A percentile compares a stretch with the other conserved stretches of the same genome.
Evolutionary conservation across 2,329 filamentous ascomycete genomes (phyloP).

Genomic region (Aureobasidium sp.): DNA sequence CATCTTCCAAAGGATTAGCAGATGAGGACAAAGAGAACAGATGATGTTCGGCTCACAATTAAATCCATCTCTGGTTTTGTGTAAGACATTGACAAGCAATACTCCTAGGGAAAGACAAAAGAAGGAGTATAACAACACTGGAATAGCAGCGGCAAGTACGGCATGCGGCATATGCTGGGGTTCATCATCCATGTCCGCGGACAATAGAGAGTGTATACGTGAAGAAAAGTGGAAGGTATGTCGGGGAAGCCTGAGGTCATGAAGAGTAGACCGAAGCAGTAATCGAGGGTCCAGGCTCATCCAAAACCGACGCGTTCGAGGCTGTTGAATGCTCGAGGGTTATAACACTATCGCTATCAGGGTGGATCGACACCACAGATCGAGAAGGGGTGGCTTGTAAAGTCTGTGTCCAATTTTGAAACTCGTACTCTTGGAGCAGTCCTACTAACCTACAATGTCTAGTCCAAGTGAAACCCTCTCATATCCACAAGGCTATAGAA

Average conservation of each 20-base stretch:
- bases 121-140: constrained; percentile 18
- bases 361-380: not conserved
- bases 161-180: constrained; percentile 6
- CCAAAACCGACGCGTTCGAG: not conserved
- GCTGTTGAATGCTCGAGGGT: not conserved
- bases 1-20: constrained; percentile 14
- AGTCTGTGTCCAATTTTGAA: not conserved
- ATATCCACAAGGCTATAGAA: not conserved
- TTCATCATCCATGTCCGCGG: not conserved
- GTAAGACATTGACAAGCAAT: constrained; percentile 15
- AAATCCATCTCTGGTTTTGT: constrained; percentile 18
- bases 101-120: constrained; percentile 17
- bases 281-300: not conserved
- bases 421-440: not conserved
- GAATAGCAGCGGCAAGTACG: constrained; percentile 16
- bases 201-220: not conserved
- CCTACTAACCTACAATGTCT: not conserved
- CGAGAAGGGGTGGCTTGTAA: not conserved
- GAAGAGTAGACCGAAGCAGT: not conserved
- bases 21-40: not conserved
- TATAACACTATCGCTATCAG: not conserved
- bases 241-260: not conserved
- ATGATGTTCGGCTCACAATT: constrained; percentile 13
- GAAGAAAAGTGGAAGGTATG: not conserved
- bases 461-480: not conserved